phyloP scores from a whole-genome alignment of 1,139 yeast species.

The Citeromyces hawaiiensis region DNA sequence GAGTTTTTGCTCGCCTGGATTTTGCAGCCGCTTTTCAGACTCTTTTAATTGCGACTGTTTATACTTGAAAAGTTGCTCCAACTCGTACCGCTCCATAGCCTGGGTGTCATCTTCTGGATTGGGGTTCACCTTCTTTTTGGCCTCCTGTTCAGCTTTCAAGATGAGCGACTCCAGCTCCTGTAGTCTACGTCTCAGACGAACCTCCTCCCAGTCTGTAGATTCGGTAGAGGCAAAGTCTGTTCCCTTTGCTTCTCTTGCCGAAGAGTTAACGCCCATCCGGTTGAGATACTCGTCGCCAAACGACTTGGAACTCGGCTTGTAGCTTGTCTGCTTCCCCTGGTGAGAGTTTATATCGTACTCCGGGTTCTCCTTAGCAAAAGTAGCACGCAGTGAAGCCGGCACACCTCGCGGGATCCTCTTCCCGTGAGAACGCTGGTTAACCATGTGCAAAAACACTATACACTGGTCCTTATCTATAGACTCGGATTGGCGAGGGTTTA shows the following conservation, averaged over 20 bases:
- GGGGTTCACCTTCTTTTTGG: constrained; percentile 26
- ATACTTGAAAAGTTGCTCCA: constrained; percentile 68
- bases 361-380: constrained; percentile 79
- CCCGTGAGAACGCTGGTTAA: constrained; percentile 84
- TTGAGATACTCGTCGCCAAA: constrained; percentile 33
- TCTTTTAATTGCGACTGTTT: constrained; percentile 37
- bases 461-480: constrained; percentile 92
- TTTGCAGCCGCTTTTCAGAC: constrained; percentile 9
- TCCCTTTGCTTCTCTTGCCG: constrained; percentile 10
- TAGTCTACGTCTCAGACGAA: constrained; percentile 67
- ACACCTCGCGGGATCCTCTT: constrained; percentile 84
- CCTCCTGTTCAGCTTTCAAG: constrained; percentile 42
- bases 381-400: constrained; percentile 86
- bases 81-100: constrained; percentile 46
- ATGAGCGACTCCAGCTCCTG: constrained; percentile 58
- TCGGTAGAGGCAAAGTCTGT: constrained; percentile 26
- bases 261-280: constrained; percentile 24
- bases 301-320: constrained; percentile 18
- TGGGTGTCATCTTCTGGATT: constrained; percentile 20
- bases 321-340: constrained; percentile 23
- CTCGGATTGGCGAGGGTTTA: constrained; percentile 77
- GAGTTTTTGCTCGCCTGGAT: constrained; percentile 16
- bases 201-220: constrained; percentile 89
- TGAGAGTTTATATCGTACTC: constrained; percentile 52
- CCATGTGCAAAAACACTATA: constrained; percentile 75